These are phyloP conservation scores for Ichthyophonus hoferi DNA, from an alignment of 208 protist genomes.

Conservation along the genomic window DNA sequence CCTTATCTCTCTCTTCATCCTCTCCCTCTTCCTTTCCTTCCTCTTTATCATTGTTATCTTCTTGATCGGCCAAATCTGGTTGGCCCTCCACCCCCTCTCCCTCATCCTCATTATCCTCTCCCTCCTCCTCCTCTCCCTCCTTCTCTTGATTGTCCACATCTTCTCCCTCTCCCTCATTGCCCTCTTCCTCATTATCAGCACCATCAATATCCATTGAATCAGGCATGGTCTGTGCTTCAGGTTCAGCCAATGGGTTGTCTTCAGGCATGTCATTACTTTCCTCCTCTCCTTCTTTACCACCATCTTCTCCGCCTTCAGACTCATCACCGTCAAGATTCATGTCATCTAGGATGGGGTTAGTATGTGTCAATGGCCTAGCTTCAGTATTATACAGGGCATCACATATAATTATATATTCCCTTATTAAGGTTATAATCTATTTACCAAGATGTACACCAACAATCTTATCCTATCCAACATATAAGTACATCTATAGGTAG, in stretches of 20 bases:
- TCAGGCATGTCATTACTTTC: not conserved
- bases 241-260: not conserved
- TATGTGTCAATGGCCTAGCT: too few relatives aligned
- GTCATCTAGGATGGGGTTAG: conserved; percentile 28
- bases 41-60: conserved; percentile 58
- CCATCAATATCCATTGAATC: not conserved
- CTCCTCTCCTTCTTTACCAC: conserved; percentile 6
- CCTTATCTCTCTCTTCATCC: conserved; percentile 26
- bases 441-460: too few relatives aligned
- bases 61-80: too few relatives aligned
- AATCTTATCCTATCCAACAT: too few relatives aligned
- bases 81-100: too few relatives aligned
- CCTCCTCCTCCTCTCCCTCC: conserved; percentile 36
- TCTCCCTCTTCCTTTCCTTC: conserved; percentile 52
- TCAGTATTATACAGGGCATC: too few relatives aligned
- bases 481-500: too few relatives aligned
- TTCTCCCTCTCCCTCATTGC: not conserved
- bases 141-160: conserved; percentile 15
- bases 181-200: not conserved
- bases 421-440: too few relatives aligned
- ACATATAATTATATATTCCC: too few relatives aligned
- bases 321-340: conserved; percentile 68
- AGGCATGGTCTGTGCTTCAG: not conserved
- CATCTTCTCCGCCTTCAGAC: conserved; percentile 48
- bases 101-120: conserved; percentile 37